phyloP scores from a whole-genome alignment of 2,329 filamentous ascomycete species.

The Lecanicillium sp. region DNA sequence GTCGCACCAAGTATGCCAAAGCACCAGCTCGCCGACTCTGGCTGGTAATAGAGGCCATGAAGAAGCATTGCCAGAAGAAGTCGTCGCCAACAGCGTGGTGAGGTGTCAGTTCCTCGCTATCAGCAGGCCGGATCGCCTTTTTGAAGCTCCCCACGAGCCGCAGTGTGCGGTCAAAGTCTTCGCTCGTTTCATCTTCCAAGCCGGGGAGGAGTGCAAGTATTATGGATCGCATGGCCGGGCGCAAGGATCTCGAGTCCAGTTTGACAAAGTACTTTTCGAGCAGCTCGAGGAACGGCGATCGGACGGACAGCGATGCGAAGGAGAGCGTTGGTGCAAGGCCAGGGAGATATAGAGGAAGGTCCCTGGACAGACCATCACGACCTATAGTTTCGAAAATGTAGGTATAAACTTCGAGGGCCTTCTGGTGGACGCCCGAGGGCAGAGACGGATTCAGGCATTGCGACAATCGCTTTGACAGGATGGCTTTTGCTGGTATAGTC shows the following conservation, averaged over 20 bases:
- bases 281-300: constrained; percentile 76
- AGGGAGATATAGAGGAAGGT: constrained; percentile 83
- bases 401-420: constrained; percentile 87
- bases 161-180: constrained; percentile 89
- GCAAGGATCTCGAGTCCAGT: constrained; percentile 63
- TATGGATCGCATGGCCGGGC: constrained; percentile 85
- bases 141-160: constrained; percentile 75
- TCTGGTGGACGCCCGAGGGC: constrained; percentile 95
- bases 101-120: constrained; percentile 43
- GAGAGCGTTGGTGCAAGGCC: constrained; percentile 84
- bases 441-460: constrained; percentile 92
- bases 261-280: constrained; percentile 74
- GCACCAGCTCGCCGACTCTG: constrained; percentile 78
- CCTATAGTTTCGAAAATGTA: constrained; percentile 86
- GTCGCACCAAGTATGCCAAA: constrained; percentile 75
- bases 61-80: constrained; percentile 98
- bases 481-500: constrained; percentile 72
- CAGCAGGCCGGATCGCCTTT: constrained; percentile 52
- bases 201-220: constrained; percentile 86
- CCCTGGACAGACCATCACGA: constrained; percentile 69
- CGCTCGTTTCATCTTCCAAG: constrained; percentile 90
- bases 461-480: constrained; percentile 83
- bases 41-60: constrained; percentile 87
- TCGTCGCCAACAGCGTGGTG: constrained; percentile 62
- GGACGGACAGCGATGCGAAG: constrained; percentile 88